A percentile compares a stretch with the other conserved stretches of the same genome.
phyloP scores from a whole-genome alignment of 495 filamentous ascomycete species.

The Wilcoxina mikolae region DNA sequence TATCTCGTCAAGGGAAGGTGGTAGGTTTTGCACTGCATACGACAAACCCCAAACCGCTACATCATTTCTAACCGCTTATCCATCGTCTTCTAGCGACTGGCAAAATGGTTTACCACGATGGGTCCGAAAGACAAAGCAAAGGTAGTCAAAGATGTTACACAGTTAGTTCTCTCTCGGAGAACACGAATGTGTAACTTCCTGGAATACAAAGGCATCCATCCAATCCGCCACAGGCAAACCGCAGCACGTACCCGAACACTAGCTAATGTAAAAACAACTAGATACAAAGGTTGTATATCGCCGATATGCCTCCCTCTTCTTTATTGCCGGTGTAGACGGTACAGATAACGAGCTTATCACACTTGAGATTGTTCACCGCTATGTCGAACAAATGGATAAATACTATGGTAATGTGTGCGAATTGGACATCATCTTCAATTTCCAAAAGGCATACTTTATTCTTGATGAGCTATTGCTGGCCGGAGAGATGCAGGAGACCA shows the following conservation, averaged over 20 bases:
- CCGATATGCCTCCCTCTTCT: constrained; percentile 96
- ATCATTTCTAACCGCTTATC: not conserved
- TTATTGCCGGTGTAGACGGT: constrained; percentile 90
- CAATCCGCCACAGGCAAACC: not conserved
- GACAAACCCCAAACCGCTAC: not conserved
- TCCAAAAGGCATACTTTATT: constrained; percentile 98
- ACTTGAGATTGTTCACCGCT: constrained; percentile 94
- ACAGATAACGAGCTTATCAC: constrained; percentile 97
- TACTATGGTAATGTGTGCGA: constrained; percentile 99
- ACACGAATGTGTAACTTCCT: constrained; percentile 99
- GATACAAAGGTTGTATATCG: constrained; percentile 98
- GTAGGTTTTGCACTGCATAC: constrained; percentile 43
- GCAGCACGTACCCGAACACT: constrained; percentile 11
- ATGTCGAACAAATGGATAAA: constrained; percentile 99
- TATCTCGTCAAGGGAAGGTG: constrained; percentile 97
- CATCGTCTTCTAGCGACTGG: constrained; percentile 53
- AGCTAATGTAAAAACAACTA: constrained; percentile 32
- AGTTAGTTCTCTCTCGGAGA: constrained; percentile 85
- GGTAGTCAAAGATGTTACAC: constrained; percentile 98
- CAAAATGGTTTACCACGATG: constrained; percentile 98
- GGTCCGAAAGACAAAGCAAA: constrained; percentile 98
- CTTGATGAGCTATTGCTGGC: constrained; percentile 90
- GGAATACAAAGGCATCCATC: constrained; percentile 76
- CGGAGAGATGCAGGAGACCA: constrained; percentile 96
- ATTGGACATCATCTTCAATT: constrained; percentile 98